Conservation (phyloP, 2,329 filamentous ascomycete species). For the Epichloe elymi region DNA sequence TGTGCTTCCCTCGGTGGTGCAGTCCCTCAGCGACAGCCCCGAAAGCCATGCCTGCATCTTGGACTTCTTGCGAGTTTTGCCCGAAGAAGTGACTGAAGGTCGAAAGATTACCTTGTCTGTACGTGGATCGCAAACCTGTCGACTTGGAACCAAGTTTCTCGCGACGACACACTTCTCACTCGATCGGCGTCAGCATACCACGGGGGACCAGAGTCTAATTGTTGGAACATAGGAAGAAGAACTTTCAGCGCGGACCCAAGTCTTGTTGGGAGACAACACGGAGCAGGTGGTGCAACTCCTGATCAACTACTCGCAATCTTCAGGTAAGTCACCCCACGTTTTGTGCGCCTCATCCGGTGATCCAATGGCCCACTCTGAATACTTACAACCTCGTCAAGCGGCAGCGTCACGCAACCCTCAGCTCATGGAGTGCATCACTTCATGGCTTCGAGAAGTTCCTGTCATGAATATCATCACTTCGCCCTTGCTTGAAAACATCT, state of each 20-base stretch:
- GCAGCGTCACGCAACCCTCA: slow-evolving; percentile 75
- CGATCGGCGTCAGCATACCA: slow-evolving; percentile 20
- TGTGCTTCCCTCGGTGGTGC: slow-evolving; percentile 70
- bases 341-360: background rate
- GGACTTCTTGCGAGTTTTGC: slow-evolving; percentile 91
- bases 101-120: slow-evolving; percentile 98
- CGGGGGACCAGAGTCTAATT: slow-evolving; percentile 22
- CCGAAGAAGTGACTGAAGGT: slow-evolving; percentile 97
- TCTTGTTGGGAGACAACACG: slow-evolving; percentile 83
- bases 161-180: slow-evolving; percentile 20
- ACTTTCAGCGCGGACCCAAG: slow-evolving; percentile 69
- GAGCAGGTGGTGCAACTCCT: slow-evolving; percentile 76
- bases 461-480: slow-evolving; percentile 73
- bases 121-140: slow-evolving; percentile 55
- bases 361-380: background rate
- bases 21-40: slow-evolving; percentile 61
- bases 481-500: slow-evolving; percentile 67
- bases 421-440: slow-evolving; percentile 88
- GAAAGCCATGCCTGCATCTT: slow-evolving; percentile 77
- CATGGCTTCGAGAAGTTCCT: slow-evolving; percentile 90
- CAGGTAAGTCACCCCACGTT: slow-evolving; percentile 43
- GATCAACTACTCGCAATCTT: slow-evolving; percentile 83
- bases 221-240: slow-evolving; percentile 75
- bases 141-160: slow-evolving; percentile 21
- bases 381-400: slow-evolving; percentile 29